Base-by-base conservation (phyloP, 805 yeast species). In the Sugiyamaella floridensis region DNA sequence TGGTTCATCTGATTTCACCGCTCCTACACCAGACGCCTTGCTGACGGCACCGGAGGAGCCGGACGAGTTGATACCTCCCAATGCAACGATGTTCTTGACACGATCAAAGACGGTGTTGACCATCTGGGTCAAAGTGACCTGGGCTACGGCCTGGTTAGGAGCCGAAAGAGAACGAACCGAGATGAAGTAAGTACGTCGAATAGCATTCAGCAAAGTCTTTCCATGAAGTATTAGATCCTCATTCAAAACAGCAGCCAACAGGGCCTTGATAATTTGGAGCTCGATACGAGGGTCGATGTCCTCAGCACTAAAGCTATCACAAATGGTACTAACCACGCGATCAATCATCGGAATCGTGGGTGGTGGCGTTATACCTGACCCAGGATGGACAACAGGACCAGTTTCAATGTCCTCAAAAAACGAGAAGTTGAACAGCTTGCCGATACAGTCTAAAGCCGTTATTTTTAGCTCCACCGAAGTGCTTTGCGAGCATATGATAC, bases 41-140 rank as follows among this genome's bases (percentile, higher is more conserved):
- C 22, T 20, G 2, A 37, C 34, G n/a, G 26, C 46, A 28, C 22
- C 32, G 4, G 47, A 43, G 11, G 50, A 47, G 12, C 19, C 11
- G 10, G n/a, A 15, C 4, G 43, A 18, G 43, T 47, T 40, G 4
- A n/a, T 18, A 7, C 45, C 50, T 7, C 44, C 32, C 19, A 41
- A 55, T 32, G 62, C 60, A 19, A 71, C 58, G 37, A 71, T 65
- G 45, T 64, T 68, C 50, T 75, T 77, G 43, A 81, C 80, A 57
- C 93, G 80, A 56, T 86, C 95, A 71, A 89, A 93, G 10, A 90
- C 84, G 8, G 87, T 82, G 51, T 83, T 82, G 19, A 93, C 88
- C 62, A 92, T 85, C 70, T 93, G 99, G 2, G 95, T 87, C 58
- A 93, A 75, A 7, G 93, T 85, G 1, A 96, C 98, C 72, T 95